Conservation (phyloP, 2,329 filamentous ascomycete species). For the Tolypocladium tundrense region DNA sequence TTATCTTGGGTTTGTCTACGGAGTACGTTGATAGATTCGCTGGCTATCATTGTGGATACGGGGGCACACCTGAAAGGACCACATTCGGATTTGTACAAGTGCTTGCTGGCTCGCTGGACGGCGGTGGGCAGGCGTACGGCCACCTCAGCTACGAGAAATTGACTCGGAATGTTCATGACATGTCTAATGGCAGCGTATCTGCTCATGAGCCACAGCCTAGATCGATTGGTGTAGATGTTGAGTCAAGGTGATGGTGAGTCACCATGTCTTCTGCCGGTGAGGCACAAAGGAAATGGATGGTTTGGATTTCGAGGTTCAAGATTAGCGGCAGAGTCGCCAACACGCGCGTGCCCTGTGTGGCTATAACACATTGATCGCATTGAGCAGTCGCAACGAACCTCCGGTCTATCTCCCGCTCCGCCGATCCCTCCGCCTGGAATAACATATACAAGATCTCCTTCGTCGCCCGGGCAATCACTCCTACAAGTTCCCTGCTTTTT, state of each 20-base stretch:
- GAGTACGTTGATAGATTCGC: not conserved
- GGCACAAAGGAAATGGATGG: not conserved
- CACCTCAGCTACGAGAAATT: not conserved
- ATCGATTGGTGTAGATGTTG: not conserved
- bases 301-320: not conserved
- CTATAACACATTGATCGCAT: constrained; percentile 21
- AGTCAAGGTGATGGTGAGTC: not conserved
- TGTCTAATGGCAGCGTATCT: not conserved
- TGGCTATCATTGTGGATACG: not conserved
- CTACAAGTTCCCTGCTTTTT: not conserved
- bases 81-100: not conserved
- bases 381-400: constrained; percentile 18
- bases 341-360: constrained; percentile 11
- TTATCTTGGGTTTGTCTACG: not conserved
- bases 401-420: constrained; percentile 16
- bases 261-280: not conserved
- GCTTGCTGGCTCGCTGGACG: not conserved
- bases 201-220: not conserved
- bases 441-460: constrained; percentile 27
- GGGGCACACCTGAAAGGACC: not conserved
- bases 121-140: not conserved
- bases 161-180: not conserved
- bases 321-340: not conserved
- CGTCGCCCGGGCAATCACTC: not conserved
- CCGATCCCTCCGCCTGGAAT: constrained; percentile 13